phyloP scores from a whole-genome alignment of 1,139 yeast genomes.

The Casaregolazyma lundiana region DNA sequence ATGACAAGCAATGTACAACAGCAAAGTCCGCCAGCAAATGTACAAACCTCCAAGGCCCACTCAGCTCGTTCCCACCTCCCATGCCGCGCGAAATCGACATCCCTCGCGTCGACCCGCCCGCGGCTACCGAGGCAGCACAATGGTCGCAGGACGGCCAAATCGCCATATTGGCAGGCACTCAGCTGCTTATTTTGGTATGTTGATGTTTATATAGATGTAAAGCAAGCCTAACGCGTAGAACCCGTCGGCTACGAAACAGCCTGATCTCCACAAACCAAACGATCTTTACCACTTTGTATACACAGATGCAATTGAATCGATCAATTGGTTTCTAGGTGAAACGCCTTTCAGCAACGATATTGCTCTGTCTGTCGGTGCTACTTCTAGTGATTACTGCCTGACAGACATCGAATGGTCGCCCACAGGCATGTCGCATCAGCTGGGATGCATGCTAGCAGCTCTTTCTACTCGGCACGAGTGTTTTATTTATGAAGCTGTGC shows the following conservation, averaged over 20 bases:
- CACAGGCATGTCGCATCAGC: conserved; percentile 19
- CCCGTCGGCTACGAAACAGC: conserved; percentile 12
- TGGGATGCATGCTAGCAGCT: conserved; percentile 18
- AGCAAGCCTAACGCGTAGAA: conserved; percentile 1
- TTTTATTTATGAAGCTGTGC: conserved; percentile 18
- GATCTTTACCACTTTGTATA: conserved; percentile 17
- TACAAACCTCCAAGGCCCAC: no score
- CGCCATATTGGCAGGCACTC: conserved; percentile 19
- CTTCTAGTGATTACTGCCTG: conserved; percentile 18
- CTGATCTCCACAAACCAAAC: conserved; percentile 10
- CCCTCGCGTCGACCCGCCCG: conserved; percentile 18
- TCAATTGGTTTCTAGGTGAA: conserved; percentile 7
- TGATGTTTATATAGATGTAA: background rate
- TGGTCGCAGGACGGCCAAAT: conserved; percentile 27
- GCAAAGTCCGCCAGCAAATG: no score
- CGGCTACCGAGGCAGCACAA: conserved; percentile 19
- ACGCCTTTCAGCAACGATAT: conserved; percentile 16
- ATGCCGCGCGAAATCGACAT: conserved; percentile 22
- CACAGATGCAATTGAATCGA: conserved; percentile 17
- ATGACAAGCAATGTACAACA: no score
- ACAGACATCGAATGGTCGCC: conserved; percentile 26
- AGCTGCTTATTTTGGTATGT: conserved; percentile 19
- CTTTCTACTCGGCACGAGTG: conserved; percentile 21
- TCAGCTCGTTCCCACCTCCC: no score
- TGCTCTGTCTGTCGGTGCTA: conserved; percentile 16